Conservation (phyloP, 1,284 basidiomycete genomes). For the Sporisorium sorghi region DNA sequence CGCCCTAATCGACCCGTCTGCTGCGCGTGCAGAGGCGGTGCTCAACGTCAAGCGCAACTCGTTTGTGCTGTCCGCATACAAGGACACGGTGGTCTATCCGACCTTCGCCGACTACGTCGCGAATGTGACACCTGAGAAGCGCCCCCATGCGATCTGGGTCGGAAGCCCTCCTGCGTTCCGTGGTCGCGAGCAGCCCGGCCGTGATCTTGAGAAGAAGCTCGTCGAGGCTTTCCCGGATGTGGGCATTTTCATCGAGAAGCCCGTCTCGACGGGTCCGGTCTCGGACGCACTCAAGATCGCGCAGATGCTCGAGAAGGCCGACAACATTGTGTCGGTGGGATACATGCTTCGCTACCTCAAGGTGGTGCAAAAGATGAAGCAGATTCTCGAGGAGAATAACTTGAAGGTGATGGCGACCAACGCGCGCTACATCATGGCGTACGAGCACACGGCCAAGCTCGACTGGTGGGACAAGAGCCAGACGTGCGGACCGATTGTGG, state of each 20-base stretch:
- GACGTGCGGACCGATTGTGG: conserved; percentile 90
- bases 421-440: conserved; percentile 94
- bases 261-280: conserved; percentile 84
- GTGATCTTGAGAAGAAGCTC: conserved; percentile 90
- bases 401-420: conserved; percentile 97
- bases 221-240: conserved; percentile 79
- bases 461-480: conserved; percentile 97
- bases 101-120: conserved; percentile 85
- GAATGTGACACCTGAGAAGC: conserved; percentile 73
- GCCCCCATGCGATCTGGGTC: conserved; percentile 81
- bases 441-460: conserved; percentile 79
- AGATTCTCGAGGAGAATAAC: conserved; percentile 90
- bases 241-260: conserved; percentile 95
- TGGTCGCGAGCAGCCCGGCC: conserved; percentile 72
- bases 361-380: conserved; percentile 96
- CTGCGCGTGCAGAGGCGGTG: conserved; percentile 82
- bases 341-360: conserved; percentile 72
- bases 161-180: conserved; percentile 94
- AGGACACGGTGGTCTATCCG: conserved; percentile 87
- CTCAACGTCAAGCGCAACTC: conserved; percentile 91
- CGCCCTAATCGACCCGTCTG: conserved; percentile 90
- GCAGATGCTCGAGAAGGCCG: conserved; percentile 57
- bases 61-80: conserved; percentile 93
- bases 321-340: conserved; percentile 89
- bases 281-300: conserved; percentile 70